Conservation (phyloP, 225 moss, liverwort and hornwort species). For the Polytrichum formosum region DNA sequence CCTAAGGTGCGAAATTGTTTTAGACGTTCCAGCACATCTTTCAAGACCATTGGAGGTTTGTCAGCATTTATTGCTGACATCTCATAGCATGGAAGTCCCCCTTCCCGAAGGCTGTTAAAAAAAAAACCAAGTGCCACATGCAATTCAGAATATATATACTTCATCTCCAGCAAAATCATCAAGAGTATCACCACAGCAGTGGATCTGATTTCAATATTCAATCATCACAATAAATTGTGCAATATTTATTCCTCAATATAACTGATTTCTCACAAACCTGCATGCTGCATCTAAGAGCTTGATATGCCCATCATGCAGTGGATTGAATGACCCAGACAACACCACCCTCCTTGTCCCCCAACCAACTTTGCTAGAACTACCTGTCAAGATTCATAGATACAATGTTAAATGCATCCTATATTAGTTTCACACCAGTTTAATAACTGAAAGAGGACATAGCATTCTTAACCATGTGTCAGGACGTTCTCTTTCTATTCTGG, state of each 20-base stretch:
- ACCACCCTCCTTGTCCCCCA: constrained; percentile 73
- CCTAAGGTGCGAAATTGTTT: constrained; percentile 79
- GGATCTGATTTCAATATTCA: no score
- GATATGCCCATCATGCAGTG: constrained; percentile 89
- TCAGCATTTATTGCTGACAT: constrained; percentile 93
- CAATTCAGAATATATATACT: no score
- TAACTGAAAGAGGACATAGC: no score
- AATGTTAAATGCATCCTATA: no score
- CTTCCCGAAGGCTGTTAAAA: constrained; percentile 65
- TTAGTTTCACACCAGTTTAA: no score
- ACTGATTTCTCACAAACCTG: constrained; percentile 45
- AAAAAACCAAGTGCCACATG: not conserved
- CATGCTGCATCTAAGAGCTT: constrained; percentile 82
- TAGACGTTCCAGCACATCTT: constrained; percentile 67
- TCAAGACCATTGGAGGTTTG: constrained; percentile 76
- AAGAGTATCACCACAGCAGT: no score
- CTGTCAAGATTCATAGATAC: constrained; percentile 14
- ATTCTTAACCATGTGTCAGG: no score
- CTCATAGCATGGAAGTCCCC: constrained; percentile 88
- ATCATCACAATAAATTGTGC: no score
- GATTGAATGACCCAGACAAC: constrained; percentile 93
- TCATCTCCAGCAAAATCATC: no score
- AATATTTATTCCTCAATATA: no score
- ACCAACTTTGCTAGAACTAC: constrained; percentile 27
- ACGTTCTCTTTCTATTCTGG: no score